Evolutionary conservation across 2,329 filamentous ascomycete genomes (phyloP), one percentile per base, ranked within the genome.

Genomic region (Cytospora schulzeri): DNA sequence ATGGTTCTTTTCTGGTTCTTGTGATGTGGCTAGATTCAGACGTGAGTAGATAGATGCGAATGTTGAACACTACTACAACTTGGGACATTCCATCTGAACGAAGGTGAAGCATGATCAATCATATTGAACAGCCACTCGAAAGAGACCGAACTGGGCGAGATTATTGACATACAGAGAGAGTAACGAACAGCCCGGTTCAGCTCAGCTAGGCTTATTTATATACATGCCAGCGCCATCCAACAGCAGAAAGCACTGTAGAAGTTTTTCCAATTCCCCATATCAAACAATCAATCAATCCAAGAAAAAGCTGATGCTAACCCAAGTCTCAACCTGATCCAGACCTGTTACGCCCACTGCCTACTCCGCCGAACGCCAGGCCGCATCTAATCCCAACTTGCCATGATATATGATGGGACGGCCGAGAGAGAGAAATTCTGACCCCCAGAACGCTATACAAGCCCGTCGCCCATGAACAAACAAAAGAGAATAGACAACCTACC

Each of bases 11-110:
- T 19, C n/a, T 45, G 35, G 45, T 22, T 22, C 45, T 35, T 31
- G 52, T 19, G 26, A 56, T 62, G 29, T 50, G 28, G 15, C n/a
- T 12, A 22, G 24, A 24, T 29, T 17, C 54, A 51, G 41, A 62
- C 53, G 52, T 57, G 52, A 62, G 22, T 56, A 29, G 38, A 62
- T 62, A 56, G 60, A 62, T 62, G 29, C 60, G 35, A 19, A 4
- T 28, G 52, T 35, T 35, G 26, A 53, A 24, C 9, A 31, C 9
- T 31, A 31, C n/a, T n/a, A n/a, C 19, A 17, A 22, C 5, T 45
- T 22, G 17, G 7, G 7, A 45, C 19, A 19, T 17, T 45, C 22
- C 19, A 11, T 14, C 11, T 24, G 45, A 19, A 48, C 45, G n/a
- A 48, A 22, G n/a, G n/a, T 3, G 6, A 48, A 22, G n/a, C 45